Base-by-base conservation (phyloP, 2,329 filamentous ascomycete species). In the Fusarium graminum region DNA sequence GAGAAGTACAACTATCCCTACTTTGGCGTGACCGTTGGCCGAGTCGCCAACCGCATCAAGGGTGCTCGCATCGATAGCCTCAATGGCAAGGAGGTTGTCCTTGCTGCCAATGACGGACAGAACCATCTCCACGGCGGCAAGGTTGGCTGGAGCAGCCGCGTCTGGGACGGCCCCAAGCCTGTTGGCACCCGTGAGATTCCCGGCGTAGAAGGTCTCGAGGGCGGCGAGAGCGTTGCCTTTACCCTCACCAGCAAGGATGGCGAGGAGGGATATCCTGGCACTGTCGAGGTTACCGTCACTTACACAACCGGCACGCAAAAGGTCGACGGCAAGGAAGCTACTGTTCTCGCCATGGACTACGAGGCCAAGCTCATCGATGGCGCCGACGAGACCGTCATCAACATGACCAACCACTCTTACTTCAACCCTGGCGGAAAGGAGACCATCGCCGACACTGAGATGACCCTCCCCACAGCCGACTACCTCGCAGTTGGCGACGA, bases 11-110 rank as follows among this genome's bases (percentile, higher is more conserved):
- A 95, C 80, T 81, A 79, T 12, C 89, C 92, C 3, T 94, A 89
- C 82, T 98, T 97, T 75, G 94, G 95, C 67, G 94, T 94, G 77
- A 98, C 93, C 42, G 97, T 98, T 76, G 95, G 95, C 54, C 92
- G 88, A 52, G 82, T 89, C 19, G 88, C 93, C 63, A 98, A 98
- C 81, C 90, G 94, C 57, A 88, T 97, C 75, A 86, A 87, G 56
- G 82, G 85, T 73, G 93, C 89, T 26, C 84, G 87, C 69, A 88
- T 97, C 75, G 80, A 89, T 67, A 83, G 83, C 50, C 80, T 97
- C 71, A 97, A 97, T 78, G 82, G 83, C 64, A 85, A 87, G 73
- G 81, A 85, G 5, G 95, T 96, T 78, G 72, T 83, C 16, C 84
- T 98, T 41, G 84, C 86, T 9, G 85, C 86, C 60, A 97, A 97